Conservation (phyloP, 495 filamentous ascomycete genomes). For the Hypoxylon lienhwacheense region DNA sequence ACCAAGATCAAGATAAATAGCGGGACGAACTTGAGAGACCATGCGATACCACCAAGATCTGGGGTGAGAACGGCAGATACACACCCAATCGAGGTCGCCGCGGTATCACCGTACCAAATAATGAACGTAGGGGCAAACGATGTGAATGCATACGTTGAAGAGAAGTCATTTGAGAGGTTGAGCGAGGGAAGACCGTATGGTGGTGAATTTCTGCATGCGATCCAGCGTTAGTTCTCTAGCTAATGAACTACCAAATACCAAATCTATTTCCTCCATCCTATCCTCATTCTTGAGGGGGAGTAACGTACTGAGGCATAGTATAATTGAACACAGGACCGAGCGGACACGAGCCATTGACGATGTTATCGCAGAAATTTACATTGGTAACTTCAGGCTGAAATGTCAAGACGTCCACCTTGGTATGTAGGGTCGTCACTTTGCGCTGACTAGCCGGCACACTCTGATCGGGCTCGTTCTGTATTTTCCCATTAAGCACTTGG, state of each 20-base stretch:
- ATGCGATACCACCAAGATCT: slow-evolving; percentile 63
- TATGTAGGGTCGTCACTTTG: slow-evolving; percentile 70
- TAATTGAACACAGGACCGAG: slow-evolving; percentile 68
- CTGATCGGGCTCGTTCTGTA: slow-evolving; percentile 59
- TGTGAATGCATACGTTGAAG: slow-evolving; percentile 80
- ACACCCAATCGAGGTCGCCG: slow-evolving; percentile 69
- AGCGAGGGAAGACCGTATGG: slow-evolving; percentile 66
- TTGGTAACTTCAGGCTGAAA: slow-evolving; percentile 64
- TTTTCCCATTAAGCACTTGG: slow-evolving; percentile 69
- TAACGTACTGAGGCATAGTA: slow-evolving; percentile 56
- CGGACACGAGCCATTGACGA: slow-evolving; percentile 70
- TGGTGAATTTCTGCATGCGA: neutral
- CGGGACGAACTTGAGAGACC: slow-evolving; percentile 76
- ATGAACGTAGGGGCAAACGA: slow-evolving; percentile 71
- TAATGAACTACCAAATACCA: neutral
- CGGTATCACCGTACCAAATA: slow-evolving; percentile 71
- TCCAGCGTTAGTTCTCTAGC: slow-evolving; percentile 12
- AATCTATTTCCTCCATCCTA: neutral
- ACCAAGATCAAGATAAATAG: slow-evolving; percentile 76
- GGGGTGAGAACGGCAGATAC: slow-evolving; percentile 81
- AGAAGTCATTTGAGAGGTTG: slow-evolving; percentile 73
- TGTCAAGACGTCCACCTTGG: slow-evolving; percentile 68
- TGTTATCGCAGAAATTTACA: slow-evolving; percentile 63
- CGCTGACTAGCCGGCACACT: slow-evolving; percentile 45
- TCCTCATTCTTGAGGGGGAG: slow-evolving; percentile 2